These are phyloP conservation scores for Leptoxyphium fumago DNA, from an alignment of 2,329 filamentous ascomycete species.

Conservation along the genomic window DNA sequence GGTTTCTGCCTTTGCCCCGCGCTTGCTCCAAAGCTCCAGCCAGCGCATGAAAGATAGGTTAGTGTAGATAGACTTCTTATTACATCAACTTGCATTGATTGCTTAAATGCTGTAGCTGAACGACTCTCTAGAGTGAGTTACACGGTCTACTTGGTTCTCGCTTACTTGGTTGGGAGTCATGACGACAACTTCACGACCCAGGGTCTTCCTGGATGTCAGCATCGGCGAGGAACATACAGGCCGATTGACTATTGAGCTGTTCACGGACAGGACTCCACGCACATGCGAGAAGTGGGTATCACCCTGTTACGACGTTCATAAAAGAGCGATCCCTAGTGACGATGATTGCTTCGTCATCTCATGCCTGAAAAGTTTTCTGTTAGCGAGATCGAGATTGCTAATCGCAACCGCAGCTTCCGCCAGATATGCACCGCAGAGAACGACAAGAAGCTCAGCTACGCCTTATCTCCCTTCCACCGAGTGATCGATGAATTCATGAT, in stretches of 20 bases:
- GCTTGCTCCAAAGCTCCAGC: too few relatives aligned
- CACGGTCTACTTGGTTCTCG: too few relatives aligned
- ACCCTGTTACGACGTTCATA: neutral
- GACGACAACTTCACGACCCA: slow-evolving; percentile 15
- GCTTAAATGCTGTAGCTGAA: too few relatives aligned
- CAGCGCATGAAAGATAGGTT: too few relatives aligned
- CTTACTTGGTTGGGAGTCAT: slow-evolving; percentile 1
- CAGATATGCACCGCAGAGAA: slow-evolving; percentile 28
- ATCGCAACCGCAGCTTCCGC: slow-evolving; percentile 24
- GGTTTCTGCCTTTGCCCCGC: too few relatives aligned
- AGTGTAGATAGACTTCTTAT: too few relatives aligned
- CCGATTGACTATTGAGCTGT: slow-evolving; percentile 30
- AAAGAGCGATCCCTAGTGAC: neutral
- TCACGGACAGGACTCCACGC: slow-evolving; percentile 29
- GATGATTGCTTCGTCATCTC: neutral
- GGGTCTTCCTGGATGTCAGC: slow-evolving; percentile 29
- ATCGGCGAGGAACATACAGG: slow-evolving; percentile 27
- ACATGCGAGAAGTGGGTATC: slow-evolving; percentile 31
- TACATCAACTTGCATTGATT: too few relatives aligned
- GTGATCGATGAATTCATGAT: slow-evolving; percentile 32
- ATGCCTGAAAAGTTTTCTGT: neutral
- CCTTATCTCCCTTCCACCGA: slow-evolving; percentile 24
- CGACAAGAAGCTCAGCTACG: slow-evolving; percentile 23
- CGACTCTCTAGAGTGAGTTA: too few relatives aligned
- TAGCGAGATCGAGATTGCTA: slow-evolving; percentile 1